Percentiles rank a stretch among this genome's conserved stretches.
phyloP scores from a whole-genome alignment of 768 basidiomycete species.

The Boletus vinaceobasis region DNA sequence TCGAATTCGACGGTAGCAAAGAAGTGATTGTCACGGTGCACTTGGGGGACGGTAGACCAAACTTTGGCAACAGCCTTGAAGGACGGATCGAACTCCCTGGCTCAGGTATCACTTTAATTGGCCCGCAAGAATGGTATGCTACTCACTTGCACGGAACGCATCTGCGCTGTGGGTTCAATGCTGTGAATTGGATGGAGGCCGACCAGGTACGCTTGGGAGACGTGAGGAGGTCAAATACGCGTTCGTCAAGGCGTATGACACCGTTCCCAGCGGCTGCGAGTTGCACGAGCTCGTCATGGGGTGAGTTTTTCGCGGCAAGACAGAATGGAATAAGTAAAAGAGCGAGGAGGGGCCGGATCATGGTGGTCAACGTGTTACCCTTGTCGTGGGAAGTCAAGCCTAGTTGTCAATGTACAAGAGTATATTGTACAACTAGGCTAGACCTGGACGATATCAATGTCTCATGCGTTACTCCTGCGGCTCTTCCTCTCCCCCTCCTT shows the following conservation, averaged over 20 bases:
- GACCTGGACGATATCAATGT: constrained; percentile 26
- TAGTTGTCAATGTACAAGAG: neutral
- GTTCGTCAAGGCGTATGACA: constrained; percentile 74
- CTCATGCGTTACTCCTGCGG: constrained; percentile 84
- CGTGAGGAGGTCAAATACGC: constrained; percentile 74
- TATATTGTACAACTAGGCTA: too few species aligned
- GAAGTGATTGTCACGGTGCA: constrained; percentile 79
- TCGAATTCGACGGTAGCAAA: constrained; percentile 92
- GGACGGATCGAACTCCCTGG: constrained; percentile 80
- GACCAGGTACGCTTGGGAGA: constrained; percentile 80
- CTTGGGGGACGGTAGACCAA: constrained; percentile 64
- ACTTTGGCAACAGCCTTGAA: constrained; percentile 80
- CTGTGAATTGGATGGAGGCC: constrained; percentile 85
- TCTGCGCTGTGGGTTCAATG: constrained; percentile 72
- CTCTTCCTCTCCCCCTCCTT: constrained; percentile 90
- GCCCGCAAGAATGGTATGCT: neutral
- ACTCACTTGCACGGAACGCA: constrained; percentile 93
- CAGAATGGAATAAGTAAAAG: constrained; percentile 32
- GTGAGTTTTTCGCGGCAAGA: constrained; percentile 27
- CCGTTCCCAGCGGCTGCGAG: constrained; percentile 75
- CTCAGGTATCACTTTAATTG: neutral
- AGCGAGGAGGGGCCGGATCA: constrained; percentile 26
- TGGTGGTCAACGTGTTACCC: constrained; percentile 1
- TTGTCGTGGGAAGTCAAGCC: constrained; percentile 17
- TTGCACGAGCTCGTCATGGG: constrained; percentile 57